Conservation (phyloP, 2,329 filamentous ascomycete species). For the Lachnellula cervina region DNA sequence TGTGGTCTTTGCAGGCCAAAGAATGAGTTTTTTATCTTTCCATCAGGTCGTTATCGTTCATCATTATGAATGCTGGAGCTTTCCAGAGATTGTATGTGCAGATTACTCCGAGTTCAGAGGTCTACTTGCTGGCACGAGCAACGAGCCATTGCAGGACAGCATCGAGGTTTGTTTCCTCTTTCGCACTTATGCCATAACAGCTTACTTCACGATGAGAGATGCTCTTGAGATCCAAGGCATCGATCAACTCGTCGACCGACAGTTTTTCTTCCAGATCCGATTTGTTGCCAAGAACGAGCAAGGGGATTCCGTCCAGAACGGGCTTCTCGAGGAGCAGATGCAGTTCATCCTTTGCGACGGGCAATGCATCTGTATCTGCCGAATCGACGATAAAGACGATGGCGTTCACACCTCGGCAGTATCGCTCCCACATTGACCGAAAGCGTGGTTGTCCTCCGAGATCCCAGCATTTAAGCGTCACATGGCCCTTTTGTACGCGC, state of each 20-base stretch:
- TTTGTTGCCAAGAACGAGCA: slow-evolving; percentile 95
- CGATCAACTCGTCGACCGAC: slow-evolving; percentile 92
- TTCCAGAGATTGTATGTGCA: slow-evolving; percentile 22
- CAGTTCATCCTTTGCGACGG: slow-evolving; percentile 85
- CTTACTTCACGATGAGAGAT: slow-evolving; percentile 92
- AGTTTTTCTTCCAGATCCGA: slow-evolving; percentile 89
- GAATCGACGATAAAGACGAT: slow-evolving; percentile 99
- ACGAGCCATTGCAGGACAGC: slow-evolving; percentile 96
- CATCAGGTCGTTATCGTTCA: slow-evolving; percentile 47
- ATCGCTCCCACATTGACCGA: slow-evolving; percentile 98
- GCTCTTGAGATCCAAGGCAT: slow-evolving; percentile 80
- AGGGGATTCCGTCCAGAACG: slow-evolving; percentile 80
- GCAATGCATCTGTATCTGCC: slow-evolving; percentile 74
- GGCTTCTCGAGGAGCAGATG: slow-evolving; percentile 83
- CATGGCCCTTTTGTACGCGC: slow-evolving; percentile 93
- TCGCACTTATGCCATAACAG: slow-evolving; percentile 97
- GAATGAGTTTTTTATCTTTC: slow-evolving; percentile 39
- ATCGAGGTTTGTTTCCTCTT: slow-evolving; percentile 97
- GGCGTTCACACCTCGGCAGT: slow-evolving; percentile 94
- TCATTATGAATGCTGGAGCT: slow-evolving; percentile 41
- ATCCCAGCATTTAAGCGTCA: slow-evolving; percentile 99
- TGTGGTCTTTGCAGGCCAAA: slow-evolving; percentile 42
- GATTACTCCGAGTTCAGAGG: slow-evolving; percentile 4
- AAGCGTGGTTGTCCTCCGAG: slow-evolving; percentile 95
- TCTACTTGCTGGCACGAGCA: slow-evolving; percentile 73